Base-by-base conservation (phyloP, 345 rosid genomes). In the Eutrema japonicum region DNA sequence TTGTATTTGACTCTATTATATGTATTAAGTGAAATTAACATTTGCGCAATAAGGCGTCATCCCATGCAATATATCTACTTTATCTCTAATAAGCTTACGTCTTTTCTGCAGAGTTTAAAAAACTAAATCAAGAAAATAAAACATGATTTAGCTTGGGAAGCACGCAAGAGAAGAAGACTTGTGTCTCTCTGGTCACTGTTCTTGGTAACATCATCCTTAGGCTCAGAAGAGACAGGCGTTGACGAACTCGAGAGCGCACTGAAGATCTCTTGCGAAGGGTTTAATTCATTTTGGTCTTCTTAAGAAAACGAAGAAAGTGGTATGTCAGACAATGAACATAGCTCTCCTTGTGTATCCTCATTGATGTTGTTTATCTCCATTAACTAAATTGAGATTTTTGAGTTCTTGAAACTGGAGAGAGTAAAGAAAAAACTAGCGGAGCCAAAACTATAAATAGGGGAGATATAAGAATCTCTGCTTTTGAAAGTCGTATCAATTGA, bases 251-350 rank as follows among this genome's bases (percentile, higher is more conserved):
- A 51, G n/a, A 10, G 59, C 11, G 45, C 46, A 48, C 68, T 42
- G 46, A 74, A 59, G 33, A 67, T 74, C 46, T 75, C 68, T 60
- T 68, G 69, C 56, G 68, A 60, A 51, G 78, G 74, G 63, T 52
- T 68, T 51, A 51, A 0, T 42, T 75, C 69, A 42, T 14, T 16
- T 42, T 7, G 45, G 35, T 60, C 63, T 33, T 68, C 48, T n/a
- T 35, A 16, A 50, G 49, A 13, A 27, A 66, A 47, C 10, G 66
- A 38, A 47, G 42, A 29, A 59, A 66, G 26, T 22, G 26, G 0
- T 3, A 56, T 30, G 3, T 73, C 51, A 16, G 66, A 47, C 6
- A 65, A 13, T 35, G 67, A 57, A 58, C 5, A 16, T 37, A 65
- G 13, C 4, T 66, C 72, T 47, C 26, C 26, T 22, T 22, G 26